Conservation (phyloP, 352 stramenopile genomes). For the Globisporangium spiculum region DNA sequence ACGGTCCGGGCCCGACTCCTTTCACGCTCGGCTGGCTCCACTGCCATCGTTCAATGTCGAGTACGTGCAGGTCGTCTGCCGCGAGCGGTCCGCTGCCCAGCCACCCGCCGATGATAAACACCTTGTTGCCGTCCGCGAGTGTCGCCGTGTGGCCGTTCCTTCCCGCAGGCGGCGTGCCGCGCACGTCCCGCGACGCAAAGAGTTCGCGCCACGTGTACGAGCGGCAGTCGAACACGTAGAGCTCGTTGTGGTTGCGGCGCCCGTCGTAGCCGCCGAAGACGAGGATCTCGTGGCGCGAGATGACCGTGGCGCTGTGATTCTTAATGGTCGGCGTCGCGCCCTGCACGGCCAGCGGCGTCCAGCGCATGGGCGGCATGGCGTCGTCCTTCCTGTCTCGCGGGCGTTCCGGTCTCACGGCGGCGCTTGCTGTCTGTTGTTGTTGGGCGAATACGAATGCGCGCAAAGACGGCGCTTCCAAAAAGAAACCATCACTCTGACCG, state of each 20-base stretch:
- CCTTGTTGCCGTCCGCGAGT: slow-evolving; percentile 72
- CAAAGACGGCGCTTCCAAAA: slow-evolving; percentile 3
- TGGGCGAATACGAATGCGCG: neutral
- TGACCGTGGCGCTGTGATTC: slow-evolving; percentile 80
- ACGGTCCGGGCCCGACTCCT: slow-evolving; percentile 75
- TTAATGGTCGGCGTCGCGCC: slow-evolving; percentile 71
- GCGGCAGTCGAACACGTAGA: slow-evolving; percentile 88
- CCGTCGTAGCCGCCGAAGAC: slow-evolving; percentile 96
- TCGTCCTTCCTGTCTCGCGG: neutral
- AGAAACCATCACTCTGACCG: slow-evolving; percentile 3
- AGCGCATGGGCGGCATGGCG: slow-evolving; percentile 49
- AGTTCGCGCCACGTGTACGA: slow-evolving; percentile 66
- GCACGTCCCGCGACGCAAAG: slow-evolving; percentile 29
- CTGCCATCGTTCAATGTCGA: slow-evolving; percentile 77
- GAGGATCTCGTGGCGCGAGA: slow-evolving; percentile 55
- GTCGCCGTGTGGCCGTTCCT: slow-evolving; percentile 96
- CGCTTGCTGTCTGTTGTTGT: neutral
- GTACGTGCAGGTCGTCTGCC: slow-evolving; percentile 90
- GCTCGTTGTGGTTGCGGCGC: slow-evolving; percentile 91
- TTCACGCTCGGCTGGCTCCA: slow-evolving; percentile 55
- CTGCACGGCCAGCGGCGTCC: slow-evolving; percentile 46
- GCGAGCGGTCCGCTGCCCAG: slow-evolving; percentile 90
- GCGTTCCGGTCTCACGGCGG: neutral
- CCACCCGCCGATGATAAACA: slow-evolving; percentile 95
- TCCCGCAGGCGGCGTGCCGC: slow-evolving; percentile 63